phyloP scores from a whole-genome alignment of 768 basidiomycete species.

The Hirschioporus abietinus region DNA sequence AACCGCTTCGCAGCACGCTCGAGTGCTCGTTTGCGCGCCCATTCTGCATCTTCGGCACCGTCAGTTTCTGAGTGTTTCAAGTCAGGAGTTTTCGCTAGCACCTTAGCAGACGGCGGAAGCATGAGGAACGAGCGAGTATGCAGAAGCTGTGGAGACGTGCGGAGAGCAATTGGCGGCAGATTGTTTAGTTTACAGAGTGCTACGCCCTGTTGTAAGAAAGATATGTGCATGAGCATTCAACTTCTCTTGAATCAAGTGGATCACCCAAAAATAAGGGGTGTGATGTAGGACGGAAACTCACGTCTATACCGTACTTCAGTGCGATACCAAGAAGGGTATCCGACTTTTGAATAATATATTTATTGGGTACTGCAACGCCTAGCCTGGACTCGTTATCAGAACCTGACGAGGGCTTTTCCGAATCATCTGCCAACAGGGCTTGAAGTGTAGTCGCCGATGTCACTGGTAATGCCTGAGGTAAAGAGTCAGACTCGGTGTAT shows the following conservation, averaged over 20 bases:
- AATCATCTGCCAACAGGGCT: not conserved
- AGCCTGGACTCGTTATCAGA: conserved; percentile 7
- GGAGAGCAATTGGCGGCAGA: conserved; percentile 58
- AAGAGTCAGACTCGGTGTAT: conserved; percentile 6
- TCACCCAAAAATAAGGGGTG: not conserved
- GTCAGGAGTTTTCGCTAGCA: conserved; percentile 18
- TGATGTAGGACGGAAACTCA: conserved; percentile 29
- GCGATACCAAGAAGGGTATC: conserved; percentile 67
- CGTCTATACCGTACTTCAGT: conserved; percentile 55
- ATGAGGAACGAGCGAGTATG: conserved; percentile 59
- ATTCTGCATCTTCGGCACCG: conserved; percentile 22
- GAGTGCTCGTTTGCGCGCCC: conserved; percentile 32
- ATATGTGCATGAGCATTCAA: conserved; percentile 1
- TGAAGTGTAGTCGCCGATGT: not conserved
- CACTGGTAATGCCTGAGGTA: not conserved
- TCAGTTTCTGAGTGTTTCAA: conserved; percentile 27
- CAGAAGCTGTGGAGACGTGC: conserved; percentile 67
- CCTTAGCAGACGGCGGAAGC: conserved; percentile 41
- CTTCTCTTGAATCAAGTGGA: too few species aligned
- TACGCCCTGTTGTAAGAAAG: conserved; percentile 36
- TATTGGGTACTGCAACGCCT: conserved; percentile 18
- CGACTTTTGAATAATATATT: conserved; percentile 48
- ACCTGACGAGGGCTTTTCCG: conserved; percentile 1
- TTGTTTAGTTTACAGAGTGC: conserved; percentile 62
- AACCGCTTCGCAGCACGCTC: conserved; percentile 57